These are phyloP conservation scores for Coemansia sp. DNA, from an alignment of 192 early-diverging fungal species.

Conservation along the genomic window DNA sequence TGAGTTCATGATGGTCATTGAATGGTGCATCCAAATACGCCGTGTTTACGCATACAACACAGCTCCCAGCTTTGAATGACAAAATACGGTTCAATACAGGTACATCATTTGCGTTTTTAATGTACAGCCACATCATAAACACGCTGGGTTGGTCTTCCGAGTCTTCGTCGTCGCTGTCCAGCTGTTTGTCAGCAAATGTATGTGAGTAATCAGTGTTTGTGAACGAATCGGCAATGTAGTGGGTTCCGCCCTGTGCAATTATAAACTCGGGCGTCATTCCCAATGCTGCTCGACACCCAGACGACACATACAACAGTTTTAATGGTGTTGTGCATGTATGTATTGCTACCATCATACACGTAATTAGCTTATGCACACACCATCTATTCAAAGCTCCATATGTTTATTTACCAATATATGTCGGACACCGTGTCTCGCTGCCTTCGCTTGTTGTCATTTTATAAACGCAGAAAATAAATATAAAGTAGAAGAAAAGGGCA, in stretches of 20 bases:
- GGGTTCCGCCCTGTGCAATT: constrained; percentile 3
- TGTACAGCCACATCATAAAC: constrained; percentile 4
- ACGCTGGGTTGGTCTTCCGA: constrained; percentile 1
- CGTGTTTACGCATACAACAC: constrained; percentile 18
- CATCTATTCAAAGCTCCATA: background rate
- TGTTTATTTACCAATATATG: background rate
- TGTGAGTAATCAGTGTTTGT: background rate
- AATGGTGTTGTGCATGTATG: background rate
- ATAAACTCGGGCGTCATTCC: constrained; percentile 7
- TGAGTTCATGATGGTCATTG: constrained; percentile 27
- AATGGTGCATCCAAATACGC: constrained; percentile 37
- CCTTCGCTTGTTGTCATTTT: background rate
- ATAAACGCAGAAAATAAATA: background rate
- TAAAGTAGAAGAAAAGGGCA: background rate
- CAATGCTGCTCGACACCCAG: background rate
- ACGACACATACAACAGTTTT: background rate
- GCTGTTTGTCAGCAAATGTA: background rate
- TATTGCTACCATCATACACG: too few relatives aligned
- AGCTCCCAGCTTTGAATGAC: background rate
- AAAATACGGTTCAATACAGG: background rate
- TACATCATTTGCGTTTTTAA: background rate
- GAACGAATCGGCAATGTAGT: constrained; percentile 10
- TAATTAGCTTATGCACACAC: background rate
- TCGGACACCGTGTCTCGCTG: background rate
- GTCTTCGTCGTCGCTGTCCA: background rate